Evolutionary conservation across 164 flowering plant species (phyloP).

Genomic region (Magnolia changhungtana): DNA sequence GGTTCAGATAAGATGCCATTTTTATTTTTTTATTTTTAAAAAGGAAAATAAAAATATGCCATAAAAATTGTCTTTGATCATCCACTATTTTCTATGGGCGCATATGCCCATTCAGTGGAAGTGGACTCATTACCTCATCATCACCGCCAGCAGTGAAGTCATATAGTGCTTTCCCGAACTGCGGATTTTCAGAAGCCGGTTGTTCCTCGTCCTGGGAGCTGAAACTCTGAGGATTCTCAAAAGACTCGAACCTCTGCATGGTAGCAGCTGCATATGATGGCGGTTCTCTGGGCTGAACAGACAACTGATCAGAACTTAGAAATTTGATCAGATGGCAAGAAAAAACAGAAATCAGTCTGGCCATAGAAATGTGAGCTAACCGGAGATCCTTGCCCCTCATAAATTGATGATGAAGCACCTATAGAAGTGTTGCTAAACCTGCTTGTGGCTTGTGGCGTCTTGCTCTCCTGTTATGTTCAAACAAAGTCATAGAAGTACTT

Average conservation of each 20-base stretch:
- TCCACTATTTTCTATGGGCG: background rate
- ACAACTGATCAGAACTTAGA: conserved; percentile 4
- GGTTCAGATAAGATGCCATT: background rate
- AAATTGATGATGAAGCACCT: conserved; percentile 36
- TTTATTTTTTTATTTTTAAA: too few relatives aligned
- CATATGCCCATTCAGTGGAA: background rate
- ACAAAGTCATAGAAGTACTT: background rate
- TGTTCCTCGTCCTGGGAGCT: conserved; percentile 53
- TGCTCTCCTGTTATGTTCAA: conserved; percentile 49
- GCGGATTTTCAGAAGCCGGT: conserved; percentile 48
- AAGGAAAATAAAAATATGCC: background rate
- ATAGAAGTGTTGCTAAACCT: conserved; percentile 45
- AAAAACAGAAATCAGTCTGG: background rate
- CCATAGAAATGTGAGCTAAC: conserved; percentile 31
- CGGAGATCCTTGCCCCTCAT: conserved; percentile 64
- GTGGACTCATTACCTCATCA: conserved; percentile 63
- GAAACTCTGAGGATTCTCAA: conserved; percentile 81
- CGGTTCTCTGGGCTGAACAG: conserved; percentile 82
- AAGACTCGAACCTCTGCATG: conserved; percentile 65
- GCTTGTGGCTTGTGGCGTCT: conserved; percentile 37
- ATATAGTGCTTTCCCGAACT: conserved; percentile 81
- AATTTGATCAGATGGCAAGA: background rate
- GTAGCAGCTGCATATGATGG: conserved; percentile 69
- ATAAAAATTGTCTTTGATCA: too few relatives aligned
- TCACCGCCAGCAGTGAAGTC: conserved; percentile 99